Conservation (phyloP, 2,329 filamentous ascomycete species). For the Fonsecaea pugnacius region DNA sequence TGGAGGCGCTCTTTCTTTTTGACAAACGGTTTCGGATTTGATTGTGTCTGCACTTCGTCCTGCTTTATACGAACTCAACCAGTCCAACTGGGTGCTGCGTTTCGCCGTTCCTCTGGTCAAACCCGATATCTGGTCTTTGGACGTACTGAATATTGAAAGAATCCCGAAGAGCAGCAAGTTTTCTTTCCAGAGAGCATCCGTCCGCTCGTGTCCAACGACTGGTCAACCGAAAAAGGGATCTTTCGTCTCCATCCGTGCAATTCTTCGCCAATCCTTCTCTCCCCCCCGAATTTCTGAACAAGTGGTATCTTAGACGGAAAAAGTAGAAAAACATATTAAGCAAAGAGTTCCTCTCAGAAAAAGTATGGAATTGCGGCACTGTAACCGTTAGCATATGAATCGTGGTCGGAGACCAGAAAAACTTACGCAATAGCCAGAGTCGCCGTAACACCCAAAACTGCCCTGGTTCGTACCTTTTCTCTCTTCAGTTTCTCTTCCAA, state of each 20-base stretch:
- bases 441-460: constrained; percentile 81
- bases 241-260: not conserved
- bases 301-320: constrained; percentile 19
- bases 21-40: not conserved
- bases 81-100: not conserved
- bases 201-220: not conserved
- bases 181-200: not conserved
- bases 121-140: not conserved
- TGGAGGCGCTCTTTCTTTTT: not conserved
- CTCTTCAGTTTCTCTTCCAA: constrained; percentile 79
- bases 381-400: constrained; percentile 34
- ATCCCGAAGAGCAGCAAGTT: not conserved
- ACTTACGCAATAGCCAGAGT: constrained; percentile 90
- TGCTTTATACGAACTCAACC: not conserved
- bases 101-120: not conserved
- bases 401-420: not conserved
- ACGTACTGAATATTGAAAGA: not conserved
- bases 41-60: not conserved
- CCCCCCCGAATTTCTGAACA: constrained; percentile 8
- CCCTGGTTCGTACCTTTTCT: constrained; percentile 82
- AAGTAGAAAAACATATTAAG: constrained; percentile 2
- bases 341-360: constrained; percentile 38
- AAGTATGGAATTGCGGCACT: constrained; percentile 56
- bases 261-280: not conserved
- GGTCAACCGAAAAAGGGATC: not conserved